Base-by-base conservation (phyloP, 1,139 yeast genomes). In the Saccharomyces hybrid region DNA sequence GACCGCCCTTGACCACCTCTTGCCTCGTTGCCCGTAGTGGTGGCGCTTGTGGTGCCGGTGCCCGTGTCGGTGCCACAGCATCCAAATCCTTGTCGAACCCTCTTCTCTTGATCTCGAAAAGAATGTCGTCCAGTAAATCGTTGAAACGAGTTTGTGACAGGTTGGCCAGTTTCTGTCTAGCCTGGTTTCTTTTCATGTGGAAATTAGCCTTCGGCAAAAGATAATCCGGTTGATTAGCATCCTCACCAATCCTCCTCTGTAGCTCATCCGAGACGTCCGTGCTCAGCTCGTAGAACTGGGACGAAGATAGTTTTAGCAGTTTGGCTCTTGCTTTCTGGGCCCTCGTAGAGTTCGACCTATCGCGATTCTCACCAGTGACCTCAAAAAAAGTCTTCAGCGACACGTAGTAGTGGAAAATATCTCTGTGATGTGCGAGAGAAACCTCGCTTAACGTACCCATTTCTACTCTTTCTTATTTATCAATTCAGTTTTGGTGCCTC, bases 161-260 rank as follows among this genome's bases (percentile, higher is more conserved):
- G 48, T 89, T 82, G 2, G 97, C 87, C 61, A 95, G 78, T 71
- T 91, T 93, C 68, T 88, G 91, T 63, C 99, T 80, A 2, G 99
- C 99, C 70, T 90, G 96, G 70, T 95, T 95, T 65, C 99, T 79
- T 68, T 90, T 91, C 38, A 96, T 95, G 69, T 95, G 99, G 72
- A 89, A 89, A 3, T 78, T 74, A n/a, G 81, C 77, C 67, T 80
- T 80, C 4, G 95, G 90, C 51, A 83, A 76, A 57, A 88, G 74
- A 65, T 80, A 82, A 57, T 81, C 85, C 4, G 87, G 83, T 63
- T 80, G 81, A 47, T 80, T 77, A 55, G 80, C 69, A 6, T 70
- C 66, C 52, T 72, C 72, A 47, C 79, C 83, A 51, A 78, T 78
- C 59, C 97, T 77, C 63, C 99, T 79, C 64, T 82, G 81, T 59